Percentiles rank a stretch among this genome's conserved stretches.
phyloP scores from a whole-genome alignment of 2,329 filamentous ascomycete genomes.

The Dendryphion nanum region DNA sequence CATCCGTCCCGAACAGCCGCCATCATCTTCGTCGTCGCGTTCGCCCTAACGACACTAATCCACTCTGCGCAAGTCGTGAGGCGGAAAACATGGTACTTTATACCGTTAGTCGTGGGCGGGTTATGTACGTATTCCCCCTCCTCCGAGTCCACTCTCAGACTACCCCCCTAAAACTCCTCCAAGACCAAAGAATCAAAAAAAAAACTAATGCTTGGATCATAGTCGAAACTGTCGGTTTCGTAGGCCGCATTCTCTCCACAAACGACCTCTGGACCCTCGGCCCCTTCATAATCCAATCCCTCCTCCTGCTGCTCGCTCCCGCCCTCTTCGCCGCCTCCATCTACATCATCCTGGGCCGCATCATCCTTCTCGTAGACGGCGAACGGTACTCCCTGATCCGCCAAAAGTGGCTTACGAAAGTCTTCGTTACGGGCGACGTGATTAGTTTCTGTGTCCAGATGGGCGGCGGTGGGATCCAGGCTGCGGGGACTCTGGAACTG shows the following conservation, averaged over 20 bases:
- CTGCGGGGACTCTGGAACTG: not conserved
- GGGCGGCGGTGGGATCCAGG: constrained; percentile 26
- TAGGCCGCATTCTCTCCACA: constrained; percentile 44
- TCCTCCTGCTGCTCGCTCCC: constrained; percentile 47
- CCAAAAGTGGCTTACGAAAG: constrained; percentile 43
- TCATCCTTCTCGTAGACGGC: constrained; percentile 41
- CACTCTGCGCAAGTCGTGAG: constrained; percentile 45
- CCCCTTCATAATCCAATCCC: constrained; percentile 45
- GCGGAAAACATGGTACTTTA: constrained; percentile 51
- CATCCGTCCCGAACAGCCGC: constrained; percentile 47
- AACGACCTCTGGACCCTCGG: constrained; percentile 38
- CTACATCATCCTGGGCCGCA: constrained; percentile 50
- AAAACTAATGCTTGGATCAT: too few species aligned
- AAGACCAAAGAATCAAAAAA: too few species aligned
- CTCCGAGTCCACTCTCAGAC: too few species aligned
- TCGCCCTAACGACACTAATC: constrained; percentile 38
- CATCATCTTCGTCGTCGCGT: constrained; percentile 48
- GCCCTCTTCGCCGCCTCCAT: constrained; percentile 49
- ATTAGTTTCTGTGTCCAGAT: constrained; percentile 46
- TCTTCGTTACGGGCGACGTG: constrained; percentile 48
- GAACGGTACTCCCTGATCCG: constrained; percentile 42
- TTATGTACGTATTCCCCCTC: constrained; percentile 39
- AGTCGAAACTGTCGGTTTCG: constrained; percentile 55
- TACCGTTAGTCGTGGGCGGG: constrained; percentile 51
- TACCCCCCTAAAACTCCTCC: too few species aligned